Base-by-base conservation (phyloP, 805 yeast species). In the Yarrowia deformans region DNA sequence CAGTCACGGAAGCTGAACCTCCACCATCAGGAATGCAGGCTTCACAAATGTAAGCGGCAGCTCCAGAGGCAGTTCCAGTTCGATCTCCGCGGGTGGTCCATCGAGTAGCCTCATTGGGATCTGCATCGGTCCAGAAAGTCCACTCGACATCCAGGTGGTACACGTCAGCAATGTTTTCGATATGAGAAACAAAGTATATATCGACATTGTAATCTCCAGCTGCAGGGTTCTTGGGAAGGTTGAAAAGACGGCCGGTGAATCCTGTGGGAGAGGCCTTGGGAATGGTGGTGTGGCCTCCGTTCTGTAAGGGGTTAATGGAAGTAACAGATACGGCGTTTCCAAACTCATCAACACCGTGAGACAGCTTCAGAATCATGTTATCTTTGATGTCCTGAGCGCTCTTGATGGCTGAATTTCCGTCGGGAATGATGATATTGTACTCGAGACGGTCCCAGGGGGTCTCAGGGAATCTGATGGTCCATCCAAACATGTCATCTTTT, bases 231-330 rank as follows among this genome's bases (percentile, higher is more conserved):
- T 40, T 23, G 32, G 64, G 66, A 5, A 60, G 29, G 66, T 60
- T 60, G 43, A n/a, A n/a, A 5, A 60, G 42, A n/a, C 37, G 52
- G 3, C 52, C 66, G 13, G 32, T 60, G 34, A 60, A 60, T 10
- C 19, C 10, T 6, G 8, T 3, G 10, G n/a, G 10, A 39, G 13
- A 7, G 7, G 46, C 61, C 23, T n/a, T 7, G 54, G 37, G 8
- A 4, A 49, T 10, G 4, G 23, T 2, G 12, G 6, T 3, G 46
- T 39, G 10, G 14, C 23, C 8, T 16, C n/a, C 6, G 19, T 42
- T 32, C 9, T 58, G 19, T 8, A 12, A 1, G 50, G n/a, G 46
- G 46, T n/a, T 13, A 3, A 43, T 18, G 18, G 5, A 13, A 3
- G 23, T 12, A 4, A 32, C 1, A 3, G 8, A 10, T 1, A 35